A percentile compares a stretch with the other conserved stretches of the same genome.
phyloP scores from a whole-genome alignment of 1,139 yeast genomes.

The Meyerozyma smithsonii region DNA sequence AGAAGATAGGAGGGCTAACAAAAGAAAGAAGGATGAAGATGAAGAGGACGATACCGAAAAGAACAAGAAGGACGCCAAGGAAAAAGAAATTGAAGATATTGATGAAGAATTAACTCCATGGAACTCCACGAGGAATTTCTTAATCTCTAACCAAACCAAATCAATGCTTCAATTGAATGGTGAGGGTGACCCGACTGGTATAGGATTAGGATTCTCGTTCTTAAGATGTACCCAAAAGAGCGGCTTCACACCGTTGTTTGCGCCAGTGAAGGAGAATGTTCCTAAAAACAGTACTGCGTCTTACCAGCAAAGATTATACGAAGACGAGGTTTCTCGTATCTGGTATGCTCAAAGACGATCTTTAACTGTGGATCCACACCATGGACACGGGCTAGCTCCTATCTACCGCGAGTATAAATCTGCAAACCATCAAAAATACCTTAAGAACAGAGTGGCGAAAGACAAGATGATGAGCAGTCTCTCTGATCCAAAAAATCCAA shows the following conservation, averaged over 20 bases:
- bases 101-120: slow-evolving; percentile 92
- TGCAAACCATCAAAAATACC: slow-evolving; percentile 28
- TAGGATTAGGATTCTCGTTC: slow-evolving; percentile 87
- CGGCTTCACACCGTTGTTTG: slow-evolving; percentile 68
- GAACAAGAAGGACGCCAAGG: slow-evolving; percentile 19
- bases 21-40: slow-evolving; percentile 28
- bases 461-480: slow-evolving; percentile 17
- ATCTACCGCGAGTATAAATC: slow-evolving; percentile 41
- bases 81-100: slow-evolving; percentile 42
- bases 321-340: slow-evolving; percentile 81
- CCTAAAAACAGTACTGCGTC: slow-evolving; percentile 55
- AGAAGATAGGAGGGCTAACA: slow-evolving; percentile 19
- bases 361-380: slow-evolving; percentile 44
- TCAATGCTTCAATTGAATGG: slow-evolving; percentile 96
- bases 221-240: slow-evolving; percentile 92
- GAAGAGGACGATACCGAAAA: slow-evolving; percentile 21
- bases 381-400: slow-evolving; percentile 22
- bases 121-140: slow-evolving; percentile 86
- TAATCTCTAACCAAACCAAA: slow-evolving; percentile 92
- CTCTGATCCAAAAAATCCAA: slow-evolving; percentile 13
- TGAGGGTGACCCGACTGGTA: slow-evolving; percentile 95
- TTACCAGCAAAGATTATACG: slow-evolving; percentile 86
- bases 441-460: slow-evolving; percentile 29
- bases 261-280: slow-evolving; percentile 40
- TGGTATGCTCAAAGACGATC: slow-evolving; percentile 85